phyloP scores from a whole-genome alignment of 1,284 basidiomycete genomes.

The Leccinum subrobustum region DNA sequence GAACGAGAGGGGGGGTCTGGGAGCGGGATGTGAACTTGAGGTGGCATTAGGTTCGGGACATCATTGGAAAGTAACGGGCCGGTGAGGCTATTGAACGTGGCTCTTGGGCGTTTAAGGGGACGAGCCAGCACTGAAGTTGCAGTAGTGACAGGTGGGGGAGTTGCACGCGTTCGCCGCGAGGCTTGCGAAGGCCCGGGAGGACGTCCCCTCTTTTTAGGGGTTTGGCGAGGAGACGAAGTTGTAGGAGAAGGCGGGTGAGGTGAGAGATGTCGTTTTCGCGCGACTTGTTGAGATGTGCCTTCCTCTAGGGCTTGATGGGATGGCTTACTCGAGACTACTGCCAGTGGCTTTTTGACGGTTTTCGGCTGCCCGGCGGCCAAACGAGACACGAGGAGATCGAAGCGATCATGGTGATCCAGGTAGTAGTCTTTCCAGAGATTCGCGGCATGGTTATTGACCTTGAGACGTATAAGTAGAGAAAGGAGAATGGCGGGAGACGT shows the following conservation, averaged over 20 bases:
- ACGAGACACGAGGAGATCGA: constrained; percentile 48
- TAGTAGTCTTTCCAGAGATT: constrained; percentile 72
- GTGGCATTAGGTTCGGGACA: constrained; percentile 48
- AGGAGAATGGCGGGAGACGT: constrained; percentile 1
- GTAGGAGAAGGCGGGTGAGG: constrained; percentile 6
- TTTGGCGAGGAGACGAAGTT: constrained; percentile 6
- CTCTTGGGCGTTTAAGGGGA: constrained; percentile 34
- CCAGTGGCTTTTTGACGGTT: constrained; percentile 50
- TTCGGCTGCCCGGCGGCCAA: constrained; percentile 31
- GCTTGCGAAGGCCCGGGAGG: constrained; percentile 16
- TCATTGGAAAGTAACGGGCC: constrained; percentile 40
- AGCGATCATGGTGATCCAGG: constrained; percentile 58
- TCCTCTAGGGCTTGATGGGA: constrained; percentile 17
- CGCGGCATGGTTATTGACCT: constrained; percentile 46
- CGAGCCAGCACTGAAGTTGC: constrained; percentile 24
- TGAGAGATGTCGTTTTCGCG: constrained; percentile 29
- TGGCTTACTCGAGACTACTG: constrained; percentile 24
- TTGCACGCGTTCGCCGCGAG: constrained; percentile 20
- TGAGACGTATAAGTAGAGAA: constrained; percentile 20
- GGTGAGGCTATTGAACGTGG: constrained; percentile 58
- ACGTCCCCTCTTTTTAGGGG: constrained; percentile 15
- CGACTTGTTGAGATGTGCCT: constrained; percentile 24
- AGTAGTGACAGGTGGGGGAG: constrained; percentile 12
- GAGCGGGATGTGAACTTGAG: constrained; percentile 53
- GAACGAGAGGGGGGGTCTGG: constrained; percentile 62